These are phyloP conservation scores for Kodamaea fungicola DNA, from an alignment of 1,139 yeast species.

Conservation along the genomic window DNA sequence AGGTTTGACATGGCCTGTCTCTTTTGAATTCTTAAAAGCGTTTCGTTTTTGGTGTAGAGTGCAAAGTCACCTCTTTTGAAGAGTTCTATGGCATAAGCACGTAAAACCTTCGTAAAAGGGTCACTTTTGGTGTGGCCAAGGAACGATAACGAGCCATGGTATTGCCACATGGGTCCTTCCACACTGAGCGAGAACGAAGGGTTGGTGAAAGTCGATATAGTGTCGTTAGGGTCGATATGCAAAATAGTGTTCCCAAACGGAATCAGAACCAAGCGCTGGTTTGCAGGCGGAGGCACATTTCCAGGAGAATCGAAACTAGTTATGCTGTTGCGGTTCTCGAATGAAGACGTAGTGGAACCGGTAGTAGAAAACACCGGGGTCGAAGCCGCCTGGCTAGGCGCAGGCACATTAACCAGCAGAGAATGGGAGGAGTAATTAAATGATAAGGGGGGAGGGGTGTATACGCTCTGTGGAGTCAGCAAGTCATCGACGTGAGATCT, in stretches of 20 bases:
- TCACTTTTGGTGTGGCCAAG: conserved; percentile 44
- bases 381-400: neutral
- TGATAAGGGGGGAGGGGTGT: conserved; percentile 1
- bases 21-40: conserved; percentile 5
- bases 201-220: conserved; percentile 32
- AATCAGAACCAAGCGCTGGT: conserved; percentile 4
- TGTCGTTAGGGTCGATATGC: conserved; percentile 34
- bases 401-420: neutral
- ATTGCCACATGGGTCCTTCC: conserved; percentile 41
- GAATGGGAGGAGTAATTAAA: neutral
- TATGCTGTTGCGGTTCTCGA: neutral
- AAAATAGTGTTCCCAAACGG: conserved; percentile 37
- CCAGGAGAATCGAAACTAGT: neutral
- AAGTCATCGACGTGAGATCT: neutral
- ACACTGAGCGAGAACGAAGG: conserved; percentile 36
- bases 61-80: conserved; percentile 37
- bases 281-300: neutral
- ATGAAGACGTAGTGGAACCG: conserved; percentile 2
- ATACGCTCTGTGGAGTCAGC: neutral
- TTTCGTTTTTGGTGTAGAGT: conserved; percentile 25
- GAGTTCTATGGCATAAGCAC: conserved; percentile 35
- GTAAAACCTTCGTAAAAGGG: conserved; percentile 36
- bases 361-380: conserved; percentile 1
- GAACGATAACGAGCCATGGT: conserved; percentile 42
- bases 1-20: neutral